Evolutionary conservation across 306 rosid species (phyloP).

Genomic region (Quillaja saponaria): DNA sequence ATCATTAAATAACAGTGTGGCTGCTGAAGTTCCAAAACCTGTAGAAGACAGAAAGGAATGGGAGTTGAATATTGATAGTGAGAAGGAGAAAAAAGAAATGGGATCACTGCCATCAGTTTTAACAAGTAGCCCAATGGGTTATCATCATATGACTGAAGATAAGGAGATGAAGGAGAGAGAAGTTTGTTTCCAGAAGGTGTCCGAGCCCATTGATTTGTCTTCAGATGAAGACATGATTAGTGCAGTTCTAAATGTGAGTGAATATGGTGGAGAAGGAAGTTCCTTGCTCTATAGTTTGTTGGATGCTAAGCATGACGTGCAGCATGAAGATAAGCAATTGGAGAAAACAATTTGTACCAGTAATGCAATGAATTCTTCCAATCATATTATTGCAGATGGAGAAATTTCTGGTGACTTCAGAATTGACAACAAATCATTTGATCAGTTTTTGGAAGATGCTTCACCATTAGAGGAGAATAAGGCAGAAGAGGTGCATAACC

Average conservation of each 20-base stretch:
- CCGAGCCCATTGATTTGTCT: slow-evolving; percentile 22
- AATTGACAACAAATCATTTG: slow-evolving; percentile 33
- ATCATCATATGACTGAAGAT: slow-evolving; percentile 32
- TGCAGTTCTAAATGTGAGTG: slow-evolving; percentile 26
- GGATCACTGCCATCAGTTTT: slow-evolving; percentile 29
- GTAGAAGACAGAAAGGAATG: slow-evolving; percentile 23
- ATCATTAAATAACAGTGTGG: background rate
- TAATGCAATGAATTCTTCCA: slow-evolving; percentile 26
- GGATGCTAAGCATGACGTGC: slow-evolving; percentile 27
- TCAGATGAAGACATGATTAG: slow-evolving; percentile 29
- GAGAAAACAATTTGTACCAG: slow-evolving; percentile 16
- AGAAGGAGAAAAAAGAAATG: slow-evolving; percentile 36
- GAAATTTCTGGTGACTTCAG: slow-evolving; percentile 61
- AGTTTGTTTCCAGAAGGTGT: slow-evolving; percentile 25
- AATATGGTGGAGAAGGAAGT: slow-evolving; percentile 16
- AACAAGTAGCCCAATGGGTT: slow-evolving; percentile 8
- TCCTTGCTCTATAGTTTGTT: slow-evolving; percentile 8
- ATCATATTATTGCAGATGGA: slow-evolving; percentile 33
- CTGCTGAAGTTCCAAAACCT: slow-evolving; percentile 23
- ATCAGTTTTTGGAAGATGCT: slow-evolving; percentile 39
- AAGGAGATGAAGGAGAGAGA: slow-evolving; percentile 37
- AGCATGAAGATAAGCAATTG: slow-evolving; percentile 22
- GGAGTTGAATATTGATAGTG: slow-evolving; percentile 13
- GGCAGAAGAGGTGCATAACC: slow-evolving; percentile 35
- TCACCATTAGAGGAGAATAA: slow-evolving; percentile 28